Evolutionary conservation across 2,329 filamentous ascomycete species (phyloP).

Genomic region (Exophiala alcalophila): DNA sequence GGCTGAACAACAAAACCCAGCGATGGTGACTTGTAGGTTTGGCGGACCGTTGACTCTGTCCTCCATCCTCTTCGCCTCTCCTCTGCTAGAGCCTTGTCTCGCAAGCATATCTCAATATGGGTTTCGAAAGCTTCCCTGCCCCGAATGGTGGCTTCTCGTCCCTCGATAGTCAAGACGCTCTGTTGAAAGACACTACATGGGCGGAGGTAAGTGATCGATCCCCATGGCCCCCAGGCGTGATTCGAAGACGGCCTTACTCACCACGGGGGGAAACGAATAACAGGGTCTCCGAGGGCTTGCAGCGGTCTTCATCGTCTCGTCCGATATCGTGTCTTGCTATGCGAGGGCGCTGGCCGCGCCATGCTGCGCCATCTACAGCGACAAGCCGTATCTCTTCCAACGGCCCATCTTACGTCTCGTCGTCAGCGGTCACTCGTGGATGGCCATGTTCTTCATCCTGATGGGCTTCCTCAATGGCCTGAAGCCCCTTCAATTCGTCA

Average conservation of each 20-base stretch:
- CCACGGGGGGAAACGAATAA: no score
- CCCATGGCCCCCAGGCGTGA: no score
- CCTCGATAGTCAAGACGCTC: no score
- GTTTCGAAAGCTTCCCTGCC: no score
- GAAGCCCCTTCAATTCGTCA: constrained; percentile 57
- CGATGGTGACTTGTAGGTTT: no score
- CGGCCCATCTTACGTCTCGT: constrained; percentile 58
- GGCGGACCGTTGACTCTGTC: no score
- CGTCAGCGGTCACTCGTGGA: constrained; percentile 61
- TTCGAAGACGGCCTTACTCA: no score
- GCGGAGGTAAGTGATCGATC: constrained; percentile 29
- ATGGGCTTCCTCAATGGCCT: constrained; percentile 64
- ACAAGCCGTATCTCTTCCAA: constrained; percentile 51
- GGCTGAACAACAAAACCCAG: no score
- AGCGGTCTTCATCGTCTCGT: constrained; percentile 55
- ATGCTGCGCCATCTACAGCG: constrained; percentile 35
- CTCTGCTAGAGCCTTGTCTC: no score
- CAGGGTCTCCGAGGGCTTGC: constrained; percentile 58
- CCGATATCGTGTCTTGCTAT: constrained; percentile 54
- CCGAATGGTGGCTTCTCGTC: no score
- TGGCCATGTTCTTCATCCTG: constrained; percentile 64
- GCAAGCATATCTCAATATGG: no score
- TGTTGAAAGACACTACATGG: constrained; percentile 32
- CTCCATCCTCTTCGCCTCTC: no score
- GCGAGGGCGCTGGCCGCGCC: constrained; percentile 52